Conservation (phyloP, 179 eudicot species). For the Amaranthus tricolor region DNA sequence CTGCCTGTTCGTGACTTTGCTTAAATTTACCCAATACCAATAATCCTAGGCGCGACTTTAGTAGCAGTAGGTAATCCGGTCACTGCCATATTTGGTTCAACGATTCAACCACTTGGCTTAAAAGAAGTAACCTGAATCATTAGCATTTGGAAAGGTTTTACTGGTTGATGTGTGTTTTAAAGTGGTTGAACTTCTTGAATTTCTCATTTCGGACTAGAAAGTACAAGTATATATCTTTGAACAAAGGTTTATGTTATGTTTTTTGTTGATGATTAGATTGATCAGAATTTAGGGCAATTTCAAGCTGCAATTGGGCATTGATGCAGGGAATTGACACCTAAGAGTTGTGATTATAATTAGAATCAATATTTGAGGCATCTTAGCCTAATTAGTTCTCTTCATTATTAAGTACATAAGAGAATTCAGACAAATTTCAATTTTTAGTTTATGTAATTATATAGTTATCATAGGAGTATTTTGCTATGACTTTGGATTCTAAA, state of each 20-base stretch:
- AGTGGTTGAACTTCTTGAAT: slow-evolving; percentile 61
- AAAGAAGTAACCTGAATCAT: slow-evolving; percentile 63
- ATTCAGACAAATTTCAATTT: no score
- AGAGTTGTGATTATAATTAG: no score
- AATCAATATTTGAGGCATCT: no score
- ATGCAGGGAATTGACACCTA: not conserved
- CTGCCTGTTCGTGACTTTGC: no score
- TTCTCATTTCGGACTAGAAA: slow-evolving; percentile 64
- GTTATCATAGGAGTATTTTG: no score
- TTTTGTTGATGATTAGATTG: not conserved
- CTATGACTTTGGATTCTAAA: no score
- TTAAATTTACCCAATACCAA: no score
- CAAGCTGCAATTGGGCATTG: not conserved
- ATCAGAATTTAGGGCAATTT: not conserved
- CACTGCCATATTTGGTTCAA: slow-evolving; percentile 38
- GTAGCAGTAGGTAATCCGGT: slow-evolving; percentile 57
- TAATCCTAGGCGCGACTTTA: slow-evolving; percentile 55
- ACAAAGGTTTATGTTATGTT: not conserved
- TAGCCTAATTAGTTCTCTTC: no score
- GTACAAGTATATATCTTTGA: slow-evolving; percentile 49
- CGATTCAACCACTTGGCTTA: slow-evolving; percentile 64
- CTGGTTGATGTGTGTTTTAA: slow-evolving; percentile 72
- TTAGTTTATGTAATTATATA: no score
- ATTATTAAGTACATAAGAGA: no score
- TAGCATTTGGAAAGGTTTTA: slow-evolving; percentile 76